Conservation (phyloP, 1,139 yeast genomes). For the Magnusiomyces paraingens region DNA sequence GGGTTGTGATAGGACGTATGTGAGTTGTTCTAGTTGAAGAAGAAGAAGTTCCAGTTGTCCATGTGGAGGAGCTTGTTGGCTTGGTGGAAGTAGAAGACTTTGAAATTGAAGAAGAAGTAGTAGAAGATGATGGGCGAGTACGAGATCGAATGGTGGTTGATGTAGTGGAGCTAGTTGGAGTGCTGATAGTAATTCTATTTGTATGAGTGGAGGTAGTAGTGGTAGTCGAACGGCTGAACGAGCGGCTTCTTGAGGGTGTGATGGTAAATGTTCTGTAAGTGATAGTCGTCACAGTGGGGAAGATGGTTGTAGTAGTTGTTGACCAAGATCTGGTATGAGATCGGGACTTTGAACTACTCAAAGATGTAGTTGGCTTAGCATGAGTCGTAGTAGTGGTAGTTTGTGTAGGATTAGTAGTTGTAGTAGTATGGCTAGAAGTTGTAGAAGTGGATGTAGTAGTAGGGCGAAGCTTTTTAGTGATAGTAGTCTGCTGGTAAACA, state of each 20-base stretch:
- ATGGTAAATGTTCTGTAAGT: constrained; percentile 19
- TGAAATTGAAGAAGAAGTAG: constrained; percentile 15
- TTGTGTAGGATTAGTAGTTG: constrained; percentile 10
- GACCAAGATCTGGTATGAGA: neutral
- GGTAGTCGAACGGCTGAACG: constrained; percentile 6
- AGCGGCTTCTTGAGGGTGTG: no score
- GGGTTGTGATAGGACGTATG: neutral
- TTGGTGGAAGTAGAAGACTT: constrained; percentile 17
- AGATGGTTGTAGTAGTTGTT: constrained; percentile 20
- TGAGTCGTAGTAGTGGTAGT: neutral
- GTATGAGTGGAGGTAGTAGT: constrained; percentile 15
- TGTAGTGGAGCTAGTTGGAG: constrained; percentile 9
- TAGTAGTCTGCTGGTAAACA: neutral
- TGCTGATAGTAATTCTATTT: constrained; percentile 16
- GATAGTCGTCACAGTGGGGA: constrained; percentile 27
- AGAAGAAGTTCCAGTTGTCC: neutral
- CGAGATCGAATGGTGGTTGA: neutral
- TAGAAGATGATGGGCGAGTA: neutral
- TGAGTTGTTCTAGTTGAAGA: neutral
- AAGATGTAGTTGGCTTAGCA: neutral
- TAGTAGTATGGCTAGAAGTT: constrained; percentile 27
- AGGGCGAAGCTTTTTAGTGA: neutral
- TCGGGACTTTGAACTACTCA: no score
- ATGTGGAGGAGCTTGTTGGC: constrained; percentile 17
- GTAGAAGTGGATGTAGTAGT: constrained; percentile 8